Evolutionary conservation across 257 asterid genomes (phyloP).

Genomic region (Prunella vulgaris): DNA sequence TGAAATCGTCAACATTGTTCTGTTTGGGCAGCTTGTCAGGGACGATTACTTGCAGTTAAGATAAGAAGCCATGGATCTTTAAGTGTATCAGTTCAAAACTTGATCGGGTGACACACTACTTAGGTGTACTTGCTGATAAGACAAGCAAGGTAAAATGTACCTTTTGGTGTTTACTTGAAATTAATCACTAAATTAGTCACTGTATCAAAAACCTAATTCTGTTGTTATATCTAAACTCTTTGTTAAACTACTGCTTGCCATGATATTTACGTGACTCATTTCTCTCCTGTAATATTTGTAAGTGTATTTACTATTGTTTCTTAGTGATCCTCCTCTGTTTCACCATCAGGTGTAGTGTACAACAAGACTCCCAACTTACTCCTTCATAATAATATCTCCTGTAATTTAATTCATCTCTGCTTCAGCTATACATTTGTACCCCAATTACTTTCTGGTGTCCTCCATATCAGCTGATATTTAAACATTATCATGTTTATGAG

Average conservation of each 20-base stretch:
- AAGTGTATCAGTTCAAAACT: conserved; percentile 88
- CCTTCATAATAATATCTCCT: conserved; percentile 16
- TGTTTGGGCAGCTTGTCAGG: conserved; percentile 67
- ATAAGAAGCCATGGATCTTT: conserved; percentile 92
- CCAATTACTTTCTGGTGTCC: background rate
- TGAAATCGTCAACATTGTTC: conserved; percentile 21
- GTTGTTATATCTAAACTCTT: conserved; percentile 15
- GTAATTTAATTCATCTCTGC: conserved; percentile 17
- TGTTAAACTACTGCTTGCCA: background rate
- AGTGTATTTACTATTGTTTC: conserved; percentile 10
- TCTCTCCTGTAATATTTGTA: background rate
- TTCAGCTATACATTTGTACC: conserved; percentile 8
- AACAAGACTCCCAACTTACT: conserved; percentile 14
- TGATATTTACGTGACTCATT: background rate
- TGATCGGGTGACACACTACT: conserved; percentile 87
- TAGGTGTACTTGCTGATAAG: conserved; percentile 94
- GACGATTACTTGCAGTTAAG: conserved; percentile 77
- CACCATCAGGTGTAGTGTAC: conserved; percentile 12
- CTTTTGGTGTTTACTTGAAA: conserved; percentile 6
- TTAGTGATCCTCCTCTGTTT: conserved; percentile 14
- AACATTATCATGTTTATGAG: conserved; percentile 11
- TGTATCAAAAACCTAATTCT: background rate
- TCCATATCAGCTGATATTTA: conserved; percentile 12
- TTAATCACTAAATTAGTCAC: no score
- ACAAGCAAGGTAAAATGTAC: conserved; percentile 66